Evolutionary conservation across 2,329 filamentous ascomycete genomes (phyloP).

Genomic region (Sporothrix pseudoabietina): DNA sequence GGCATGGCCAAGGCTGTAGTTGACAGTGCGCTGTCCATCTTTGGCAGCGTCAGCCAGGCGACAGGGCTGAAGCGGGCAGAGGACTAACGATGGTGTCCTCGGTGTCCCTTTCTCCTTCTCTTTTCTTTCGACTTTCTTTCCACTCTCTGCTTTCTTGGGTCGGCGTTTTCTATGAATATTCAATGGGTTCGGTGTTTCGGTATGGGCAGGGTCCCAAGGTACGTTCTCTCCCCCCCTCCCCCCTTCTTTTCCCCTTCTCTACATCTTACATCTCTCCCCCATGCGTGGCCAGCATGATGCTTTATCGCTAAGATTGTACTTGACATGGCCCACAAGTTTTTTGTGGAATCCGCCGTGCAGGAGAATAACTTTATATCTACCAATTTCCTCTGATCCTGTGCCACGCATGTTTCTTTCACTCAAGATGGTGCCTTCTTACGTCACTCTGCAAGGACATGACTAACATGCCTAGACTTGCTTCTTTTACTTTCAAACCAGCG

Average conservation of each 20-base stretch:
- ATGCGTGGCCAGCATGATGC: conserved; percentile 33
- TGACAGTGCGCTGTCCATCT: conserved; percentile 57
- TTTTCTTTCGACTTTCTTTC: not conserved
- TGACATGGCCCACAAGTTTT: conserved; percentile 32
- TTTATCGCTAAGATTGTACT: conserved; percentile 37
- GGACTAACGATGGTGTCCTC: conserved; percentile 40
- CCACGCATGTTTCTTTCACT: not conserved
- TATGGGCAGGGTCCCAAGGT: not conserved
- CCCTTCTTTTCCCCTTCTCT: not conserved
- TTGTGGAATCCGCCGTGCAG: conserved; percentile 29
- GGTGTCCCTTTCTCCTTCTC: not conserved
- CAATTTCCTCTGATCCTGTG: conserved; percentile 28
- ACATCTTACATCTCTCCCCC: not conserved
- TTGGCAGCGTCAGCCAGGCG: conserved; percentile 50
- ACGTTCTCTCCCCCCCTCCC: not conserved
- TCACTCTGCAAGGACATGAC: not conserved
- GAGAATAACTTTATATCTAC: conserved; percentile 32
- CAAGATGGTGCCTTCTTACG: not conserved
- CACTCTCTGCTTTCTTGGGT: not conserved
- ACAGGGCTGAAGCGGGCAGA: conserved; percentile 48
- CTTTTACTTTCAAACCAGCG: not conserved
- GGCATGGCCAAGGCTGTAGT: conserved; percentile 69
- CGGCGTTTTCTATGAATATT: not conserved
- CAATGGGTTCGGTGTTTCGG: conserved; percentile 20
- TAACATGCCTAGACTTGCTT: not conserved